A percentile compares a stretch with the other conserved stretches of the same genome.
These are phyloP conservation scores for Aspergillus hiratsukae DNA, from an alignment of 2,329 filamentous ascomycete species.

Conservation along the genomic window DNA sequence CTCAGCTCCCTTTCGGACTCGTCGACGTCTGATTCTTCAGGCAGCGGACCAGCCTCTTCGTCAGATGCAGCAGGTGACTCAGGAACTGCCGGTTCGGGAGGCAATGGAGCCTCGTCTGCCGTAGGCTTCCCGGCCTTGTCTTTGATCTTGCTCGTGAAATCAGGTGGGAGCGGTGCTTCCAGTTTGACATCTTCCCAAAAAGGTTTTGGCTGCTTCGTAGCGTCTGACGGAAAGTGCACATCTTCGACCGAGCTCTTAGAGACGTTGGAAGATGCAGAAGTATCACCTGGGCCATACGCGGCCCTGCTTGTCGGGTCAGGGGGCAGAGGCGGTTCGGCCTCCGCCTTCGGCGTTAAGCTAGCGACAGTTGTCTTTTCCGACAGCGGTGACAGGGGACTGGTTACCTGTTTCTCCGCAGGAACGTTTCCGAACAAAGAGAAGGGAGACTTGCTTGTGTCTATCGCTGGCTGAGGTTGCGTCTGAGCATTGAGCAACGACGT, in stretches of 20 bases:
- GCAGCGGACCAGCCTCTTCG: conserved; percentile 28
- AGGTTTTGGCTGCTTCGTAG: conserved; percentile 18
- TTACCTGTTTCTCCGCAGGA: conserved; percentile 18
- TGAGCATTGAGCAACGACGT: conserved; percentile 30
- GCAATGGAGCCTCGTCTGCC: conserved; percentile 19
- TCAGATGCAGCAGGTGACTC: conserved; percentile 15
- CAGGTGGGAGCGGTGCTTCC: conserved; percentile 25
- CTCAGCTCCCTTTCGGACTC: conserved; percentile 27
- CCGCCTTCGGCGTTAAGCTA: conserved; percentile 30
- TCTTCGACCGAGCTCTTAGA: conserved; percentile 40
- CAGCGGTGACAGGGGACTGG: conserved; percentile 26
- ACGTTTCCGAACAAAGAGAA: conserved; percentile 28
- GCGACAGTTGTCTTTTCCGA: conserved; percentile 30
- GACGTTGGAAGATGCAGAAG: conserved; percentile 43
- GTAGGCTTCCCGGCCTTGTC: not conserved
- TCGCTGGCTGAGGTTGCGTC: conserved; percentile 21
- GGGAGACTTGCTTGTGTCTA: conserved; percentile 27
- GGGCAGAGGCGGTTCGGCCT: conserved; percentile 39
- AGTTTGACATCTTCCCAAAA: conserved; percentile 9
- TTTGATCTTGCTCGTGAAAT: conserved; percentile 14
- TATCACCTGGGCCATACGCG: conserved; percentile 44
- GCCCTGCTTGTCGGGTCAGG: conserved; percentile 46
- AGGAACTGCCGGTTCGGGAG: conserved; percentile 23
- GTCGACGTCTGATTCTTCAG: conserved; percentile 32
- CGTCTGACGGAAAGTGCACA: conserved; percentile 34